These are phyloP conservation scores for Eucalyptus cloeziana DNA, from an alignment of 345 rosid species.

Conservation along the genomic window DNA sequence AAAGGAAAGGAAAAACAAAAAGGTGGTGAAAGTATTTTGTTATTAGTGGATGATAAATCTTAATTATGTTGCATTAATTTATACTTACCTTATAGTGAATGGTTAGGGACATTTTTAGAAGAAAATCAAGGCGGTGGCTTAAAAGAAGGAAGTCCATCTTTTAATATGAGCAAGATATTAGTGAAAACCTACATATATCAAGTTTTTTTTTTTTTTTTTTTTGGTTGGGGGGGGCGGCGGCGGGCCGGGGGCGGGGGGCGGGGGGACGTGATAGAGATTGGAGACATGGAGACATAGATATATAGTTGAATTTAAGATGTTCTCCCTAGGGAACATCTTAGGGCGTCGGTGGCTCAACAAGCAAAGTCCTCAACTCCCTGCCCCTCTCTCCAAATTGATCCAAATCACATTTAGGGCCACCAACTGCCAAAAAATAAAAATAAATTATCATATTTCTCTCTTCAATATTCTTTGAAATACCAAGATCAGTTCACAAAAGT, in stretches of 20 bases:
- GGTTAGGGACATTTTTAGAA: background rate
- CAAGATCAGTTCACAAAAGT: background rate
- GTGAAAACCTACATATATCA: background rate
- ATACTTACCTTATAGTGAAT: background rate
- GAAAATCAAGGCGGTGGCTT: background rate
- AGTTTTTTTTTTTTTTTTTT: background rate
- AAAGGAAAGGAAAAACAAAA: background rate
- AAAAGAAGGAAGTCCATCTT: background rate
- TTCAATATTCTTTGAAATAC: background rate
- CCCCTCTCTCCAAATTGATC: background rate
- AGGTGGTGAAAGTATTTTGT: background rate
- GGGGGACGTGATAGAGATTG: background rate
- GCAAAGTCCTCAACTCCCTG: background rate
- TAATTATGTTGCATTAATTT: background rate
- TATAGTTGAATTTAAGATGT: background rate
- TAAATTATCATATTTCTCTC: background rate
- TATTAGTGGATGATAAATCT: background rate
- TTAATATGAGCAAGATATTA: background rate
- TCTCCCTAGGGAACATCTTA: background rate
- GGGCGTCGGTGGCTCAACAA: background rate
- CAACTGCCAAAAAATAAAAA: background rate
- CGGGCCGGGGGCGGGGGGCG: rapidly evolving
- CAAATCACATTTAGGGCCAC: background rate
- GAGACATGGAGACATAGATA: background rate
- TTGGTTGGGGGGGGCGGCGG: rapidly evolving